Conservation (phyloP, 805 yeast genomes). For the Suhomyces faveliae region DNA sequence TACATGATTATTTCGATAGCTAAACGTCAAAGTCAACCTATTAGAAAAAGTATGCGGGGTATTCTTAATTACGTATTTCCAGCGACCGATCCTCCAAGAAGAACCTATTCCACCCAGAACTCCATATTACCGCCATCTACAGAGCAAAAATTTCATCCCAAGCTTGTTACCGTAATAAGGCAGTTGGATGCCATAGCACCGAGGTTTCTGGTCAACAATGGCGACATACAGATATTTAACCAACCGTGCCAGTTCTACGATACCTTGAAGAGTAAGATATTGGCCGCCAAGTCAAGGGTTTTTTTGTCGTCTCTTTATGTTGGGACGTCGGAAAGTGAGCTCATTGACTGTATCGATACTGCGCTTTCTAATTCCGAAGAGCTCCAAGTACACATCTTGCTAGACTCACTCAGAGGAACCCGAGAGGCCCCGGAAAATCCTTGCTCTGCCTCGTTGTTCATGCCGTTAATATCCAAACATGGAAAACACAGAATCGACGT, state of each 20-base stretch:
- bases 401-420: slow-evolving; percentile 90
- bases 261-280: slow-evolving; percentile 60
- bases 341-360: slow-evolving; percentile 57
- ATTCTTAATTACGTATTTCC: slow-evolving; percentile 25
- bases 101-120: slow-evolving; percentile 28
- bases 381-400: slow-evolving; percentile 66
- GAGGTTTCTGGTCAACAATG: slow-evolving; percentile 55
- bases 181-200: slow-evolving; percentile 68
- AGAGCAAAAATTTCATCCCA: slow-evolving; percentile 40
- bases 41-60: slow-evolving; percentile 23
- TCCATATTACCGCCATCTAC: slow-evolving; percentile 16
- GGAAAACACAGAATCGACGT: slow-evolving; percentile 71
- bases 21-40: slow-evolving; percentile 1
- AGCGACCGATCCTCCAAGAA: slow-evolving; percentile 7
- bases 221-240: slow-evolving; percentile 58
- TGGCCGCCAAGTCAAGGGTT: slow-evolving; percentile 58
- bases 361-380: slow-evolving; percentile 61
- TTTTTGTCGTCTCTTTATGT: slow-evolving; percentile 84
- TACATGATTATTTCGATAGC: neutral
- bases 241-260: slow-evolving; percentile 74
- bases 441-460: slow-evolving; percentile 74
- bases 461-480: slow-evolving; percentile 60
- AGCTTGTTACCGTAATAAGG: slow-evolving; percentile 40
- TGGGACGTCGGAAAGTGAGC: slow-evolving; percentile 79
- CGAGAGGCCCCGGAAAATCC: slow-evolving; percentile 76